A percentile compares a stretch with the other conserved stretches of the same genome.
Conservation (phyloP, 352 stramenopile genomes). For the Globisporangium polare region DNA sequence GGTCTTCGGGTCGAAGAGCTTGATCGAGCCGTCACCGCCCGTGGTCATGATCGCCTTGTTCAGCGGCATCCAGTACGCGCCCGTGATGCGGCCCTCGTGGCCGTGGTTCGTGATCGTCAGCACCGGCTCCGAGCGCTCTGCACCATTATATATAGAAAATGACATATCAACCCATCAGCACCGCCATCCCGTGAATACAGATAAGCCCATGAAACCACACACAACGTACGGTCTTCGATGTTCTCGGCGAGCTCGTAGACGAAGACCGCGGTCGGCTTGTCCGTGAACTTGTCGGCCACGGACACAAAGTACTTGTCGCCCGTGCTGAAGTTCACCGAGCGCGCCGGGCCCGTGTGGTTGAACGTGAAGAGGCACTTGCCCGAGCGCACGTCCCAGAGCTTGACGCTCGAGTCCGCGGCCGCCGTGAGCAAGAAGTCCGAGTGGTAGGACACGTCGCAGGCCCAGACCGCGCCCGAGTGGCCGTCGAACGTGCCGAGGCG, state of each 20-base stretch:
- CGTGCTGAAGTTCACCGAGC: slow-evolving; percentile 85
- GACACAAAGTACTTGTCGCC: slow-evolving; percentile 84
- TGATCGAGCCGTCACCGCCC: slow-evolving; percentile 73
- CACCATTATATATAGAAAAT: neutral
- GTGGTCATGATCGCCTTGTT: slow-evolving; percentile 88
- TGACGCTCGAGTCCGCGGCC: slow-evolving; percentile 91
- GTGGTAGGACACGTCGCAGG: slow-evolving; percentile 93
- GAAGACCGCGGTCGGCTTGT: slow-evolving; percentile 70
- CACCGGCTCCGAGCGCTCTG: slow-evolving; percentile 54
- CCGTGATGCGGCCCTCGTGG: slow-evolving; percentile 76
- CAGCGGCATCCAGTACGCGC: slow-evolving; percentile 82
- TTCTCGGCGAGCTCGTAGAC: slow-evolving; percentile 79
- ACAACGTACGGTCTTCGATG: slow-evolving; percentile 50
- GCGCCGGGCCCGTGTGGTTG: slow-evolving; percentile 71
- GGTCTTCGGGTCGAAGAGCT: slow-evolving; percentile 78
- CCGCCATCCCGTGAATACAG: neutral
- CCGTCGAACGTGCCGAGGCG: slow-evolving; percentile 95
- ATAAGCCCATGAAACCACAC: neutral
- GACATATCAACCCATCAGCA: slow-evolving; percentile 8
- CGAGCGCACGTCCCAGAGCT: slow-evolving; percentile 91
- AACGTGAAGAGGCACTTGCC: slow-evolving; percentile 88
- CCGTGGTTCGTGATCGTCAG: slow-evolving; percentile 78
- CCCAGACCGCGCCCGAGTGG: slow-evolving; percentile 97
- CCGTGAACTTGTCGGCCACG: slow-evolving; percentile 82
- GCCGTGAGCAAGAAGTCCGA: slow-evolving; percentile 94